These are phyloP conservation scores for Hypholoma fasciculare DNA, from an alignment of 768 basidiomycete genomes.

Conservation along the genomic window DNA sequence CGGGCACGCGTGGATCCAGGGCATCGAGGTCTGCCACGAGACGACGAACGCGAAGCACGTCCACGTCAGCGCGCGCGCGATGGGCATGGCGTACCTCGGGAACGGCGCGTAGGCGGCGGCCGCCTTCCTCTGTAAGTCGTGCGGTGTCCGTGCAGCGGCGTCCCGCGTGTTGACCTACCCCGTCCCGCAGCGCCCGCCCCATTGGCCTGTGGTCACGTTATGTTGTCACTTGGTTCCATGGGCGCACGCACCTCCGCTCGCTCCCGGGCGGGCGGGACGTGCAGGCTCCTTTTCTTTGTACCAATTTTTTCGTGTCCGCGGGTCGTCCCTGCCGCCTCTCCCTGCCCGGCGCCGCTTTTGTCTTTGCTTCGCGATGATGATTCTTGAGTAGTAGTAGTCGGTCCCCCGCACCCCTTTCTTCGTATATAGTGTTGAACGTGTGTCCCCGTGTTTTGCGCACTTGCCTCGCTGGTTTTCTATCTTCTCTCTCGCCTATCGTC, in stretches of 20 bases:
- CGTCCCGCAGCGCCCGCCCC: neutral
- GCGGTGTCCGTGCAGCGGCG: neutral
- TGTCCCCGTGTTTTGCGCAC: neutral
- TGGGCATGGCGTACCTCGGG: conserved; percentile 49
- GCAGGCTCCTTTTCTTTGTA: too few relatives aligned
- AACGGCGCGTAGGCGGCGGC: conserved; percentile 12
- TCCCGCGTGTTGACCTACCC: neutral
- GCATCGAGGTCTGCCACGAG: conserved; percentile 81
- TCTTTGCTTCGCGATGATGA: neutral
- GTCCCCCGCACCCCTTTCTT: neutral
- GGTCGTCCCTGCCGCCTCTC: neutral
- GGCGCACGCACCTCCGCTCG: neutral
- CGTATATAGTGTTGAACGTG: neutral
- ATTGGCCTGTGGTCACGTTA: neutral
- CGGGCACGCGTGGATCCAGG: conserved; percentile 73
- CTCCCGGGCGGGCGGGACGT: neutral
- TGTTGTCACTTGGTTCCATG: neutral
- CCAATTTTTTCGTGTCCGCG: neutral
- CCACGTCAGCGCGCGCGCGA: conserved; percentile 65
- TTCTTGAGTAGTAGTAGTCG: neutral
- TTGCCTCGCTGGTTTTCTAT: neutral
- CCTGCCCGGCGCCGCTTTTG: neutral
- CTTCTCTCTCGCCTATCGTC: neutral
- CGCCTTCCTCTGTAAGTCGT: neutral
- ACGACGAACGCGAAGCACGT: conserved; percentile 66